Conservation (phyloP, 192 early-diverging fungal genomes). For the Coemansia sp. region DNA sequence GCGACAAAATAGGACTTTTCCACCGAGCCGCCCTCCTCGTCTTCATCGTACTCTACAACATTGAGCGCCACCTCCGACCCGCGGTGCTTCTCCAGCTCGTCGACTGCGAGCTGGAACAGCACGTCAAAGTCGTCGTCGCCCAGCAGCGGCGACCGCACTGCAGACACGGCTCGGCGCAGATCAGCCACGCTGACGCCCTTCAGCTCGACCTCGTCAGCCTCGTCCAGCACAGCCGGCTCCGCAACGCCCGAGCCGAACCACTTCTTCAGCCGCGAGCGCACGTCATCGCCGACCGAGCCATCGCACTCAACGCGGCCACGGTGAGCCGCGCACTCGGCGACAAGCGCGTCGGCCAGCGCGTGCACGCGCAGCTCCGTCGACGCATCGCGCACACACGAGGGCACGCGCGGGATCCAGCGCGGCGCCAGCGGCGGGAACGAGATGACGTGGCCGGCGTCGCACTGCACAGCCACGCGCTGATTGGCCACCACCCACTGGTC, state of each 20-base stretch:
- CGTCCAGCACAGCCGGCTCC: conserved; percentile 9
- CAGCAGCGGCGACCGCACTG: conserved; percentile 27
- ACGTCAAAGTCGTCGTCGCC: conserved; percentile 35
- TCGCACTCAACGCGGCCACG: conserved; percentile 45
- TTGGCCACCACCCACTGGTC: conserved; percentile 37
- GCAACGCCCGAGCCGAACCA: background rate
- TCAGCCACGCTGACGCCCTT: conserved; percentile 40
- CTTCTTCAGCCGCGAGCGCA: conserved; percentile 16
- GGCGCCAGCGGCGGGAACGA: conserved; percentile 35
- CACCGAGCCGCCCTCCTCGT: conserved; percentile 7
- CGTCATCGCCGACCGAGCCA: conserved; percentile 35
- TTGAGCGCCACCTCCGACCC: conserved; percentile 15
- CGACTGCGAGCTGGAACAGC: conserved; percentile 32
- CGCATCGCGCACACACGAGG: conserved; percentile 46
- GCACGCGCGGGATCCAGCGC: conserved; percentile 26
- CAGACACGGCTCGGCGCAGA: conserved; percentile 26
- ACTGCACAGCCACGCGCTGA: conserved; percentile 34
- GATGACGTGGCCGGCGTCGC: conserved; percentile 44
- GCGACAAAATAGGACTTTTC: conserved; percentile 42
- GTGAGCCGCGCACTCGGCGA: conserved; percentile 27
- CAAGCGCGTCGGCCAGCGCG: conserved; percentile 42
- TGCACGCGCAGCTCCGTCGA: conserved; percentile 40
- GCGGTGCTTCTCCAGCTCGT: conserved; percentile 15
- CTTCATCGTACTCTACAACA: conserved; percentile 36
- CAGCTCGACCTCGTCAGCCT: conserved; percentile 51